phyloP scores from a whole-genome alignment of 257 asterid species.

The Nicotiana tabacum region DNA sequence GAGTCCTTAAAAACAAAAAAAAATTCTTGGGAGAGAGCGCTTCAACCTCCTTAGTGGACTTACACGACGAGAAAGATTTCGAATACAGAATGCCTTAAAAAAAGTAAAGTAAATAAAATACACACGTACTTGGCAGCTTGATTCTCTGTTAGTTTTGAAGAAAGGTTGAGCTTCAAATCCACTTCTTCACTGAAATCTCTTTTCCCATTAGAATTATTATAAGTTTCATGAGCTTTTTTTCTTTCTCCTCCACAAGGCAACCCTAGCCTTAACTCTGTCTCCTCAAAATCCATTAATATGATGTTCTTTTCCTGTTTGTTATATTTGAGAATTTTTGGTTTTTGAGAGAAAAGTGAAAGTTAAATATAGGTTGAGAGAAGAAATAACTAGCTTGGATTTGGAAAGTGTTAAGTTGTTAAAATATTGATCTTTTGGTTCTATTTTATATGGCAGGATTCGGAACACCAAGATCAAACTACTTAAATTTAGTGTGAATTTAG shows the following conservation, averaged over 20 bases:
- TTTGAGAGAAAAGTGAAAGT: background rate
- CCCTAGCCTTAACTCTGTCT: conserved; percentile 28
- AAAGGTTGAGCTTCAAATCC: conserved; percentile 23
- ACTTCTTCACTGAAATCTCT: conserved; percentile 20
- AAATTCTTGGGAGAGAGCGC: too few species aligned
- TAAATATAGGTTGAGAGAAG: background rate
- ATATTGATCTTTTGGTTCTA: too few species aligned
- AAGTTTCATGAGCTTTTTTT: background rate
- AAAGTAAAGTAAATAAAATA: background rate
- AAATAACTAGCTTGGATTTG: background rate
- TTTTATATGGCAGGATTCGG: too few species aligned
- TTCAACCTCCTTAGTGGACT: too few species aligned
- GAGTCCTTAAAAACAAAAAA: too few species aligned
- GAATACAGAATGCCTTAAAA: background rate
- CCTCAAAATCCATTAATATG: conserved; percentile 12
- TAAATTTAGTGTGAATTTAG: too few species aligned
- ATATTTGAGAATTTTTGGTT: background rate
- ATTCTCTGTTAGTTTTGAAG: background rate
- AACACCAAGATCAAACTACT: too few species aligned
- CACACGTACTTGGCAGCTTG: background rate
- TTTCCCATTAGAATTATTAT: conserved; percentile 14
- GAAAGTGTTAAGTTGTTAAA: background rate
- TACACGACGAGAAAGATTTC: too few species aligned
- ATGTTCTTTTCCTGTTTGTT: background rate
- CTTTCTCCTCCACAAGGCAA: conserved; percentile 24